Evolutionary conservation across 495 filamentous ascomycete species (phyloP).

Genomic region (Hypoxylon lienhwacheense): DNA sequence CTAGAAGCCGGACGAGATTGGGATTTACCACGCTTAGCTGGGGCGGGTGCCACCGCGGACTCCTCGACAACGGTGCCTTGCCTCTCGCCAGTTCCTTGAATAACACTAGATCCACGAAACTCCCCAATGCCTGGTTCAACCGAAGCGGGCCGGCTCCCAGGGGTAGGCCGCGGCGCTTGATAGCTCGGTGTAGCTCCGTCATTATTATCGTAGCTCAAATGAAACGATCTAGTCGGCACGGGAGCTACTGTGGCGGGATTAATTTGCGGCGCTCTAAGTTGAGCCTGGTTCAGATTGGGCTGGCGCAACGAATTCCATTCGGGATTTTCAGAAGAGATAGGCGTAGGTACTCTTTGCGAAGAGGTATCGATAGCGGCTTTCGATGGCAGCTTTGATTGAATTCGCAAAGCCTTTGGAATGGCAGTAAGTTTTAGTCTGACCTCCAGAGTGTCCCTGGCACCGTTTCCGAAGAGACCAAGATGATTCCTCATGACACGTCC

Average conservation of each 20-base stretch:
- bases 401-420: conserved; percentile 71
- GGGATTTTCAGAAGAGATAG: conserved; percentile 40
- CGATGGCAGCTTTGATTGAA: conserved; percentile 60
- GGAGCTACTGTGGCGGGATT: conserved; percentile 21
- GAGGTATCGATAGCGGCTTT: conserved; percentile 37
- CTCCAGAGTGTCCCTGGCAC: conserved; percentile 85
- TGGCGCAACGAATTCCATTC: conserved; percentile 56
- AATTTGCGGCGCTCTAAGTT: conserved; percentile 17
- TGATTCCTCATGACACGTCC: conserved; percentile 86
- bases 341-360: conserved; percentile 25
- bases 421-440: conserved; percentile 88
- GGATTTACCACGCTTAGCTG: conserved; percentile 20
- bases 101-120: not conserved
- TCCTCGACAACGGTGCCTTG: conserved; percentile 19
- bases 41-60: conserved; percentile 13
- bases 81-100: conserved; percentile 14
- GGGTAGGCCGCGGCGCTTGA: conserved; percentile 11
- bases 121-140: conserved; percentile 24
- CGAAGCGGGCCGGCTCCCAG: conserved; percentile 28
- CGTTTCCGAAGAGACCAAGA: conserved; percentile 78
- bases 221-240: conserved; percentile 27
- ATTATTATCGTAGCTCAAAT: conserved; percentile 22
- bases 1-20: conserved; percentile 50
- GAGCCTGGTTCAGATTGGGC: conserved; percentile 44
- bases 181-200: conserved; percentile 3